Evolutionary conservation across 73 alveolate genomes (phyloP).

Genomic region (Tetrahymena elliotti): DNA sequence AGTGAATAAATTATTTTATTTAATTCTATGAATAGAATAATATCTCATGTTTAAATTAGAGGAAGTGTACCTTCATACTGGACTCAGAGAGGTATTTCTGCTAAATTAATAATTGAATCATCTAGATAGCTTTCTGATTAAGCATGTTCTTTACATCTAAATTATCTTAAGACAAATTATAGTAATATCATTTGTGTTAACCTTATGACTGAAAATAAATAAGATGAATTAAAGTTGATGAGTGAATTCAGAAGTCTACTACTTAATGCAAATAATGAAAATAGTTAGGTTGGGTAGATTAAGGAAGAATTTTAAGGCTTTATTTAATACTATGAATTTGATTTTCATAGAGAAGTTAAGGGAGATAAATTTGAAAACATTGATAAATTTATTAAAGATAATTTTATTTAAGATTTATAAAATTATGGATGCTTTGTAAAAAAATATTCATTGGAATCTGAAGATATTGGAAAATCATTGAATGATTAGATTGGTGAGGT

Average conservation of each 20-base stretch:
- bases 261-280: not conserved
- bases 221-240: slow-evolving; percentile 53
- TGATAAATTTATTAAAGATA: not conserved
- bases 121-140: slow-evolving; percentile 40
- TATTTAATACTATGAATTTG: slow-evolving; percentile 47
- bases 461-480: slow-evolving; percentile 20
- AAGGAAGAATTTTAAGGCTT: not conserved
- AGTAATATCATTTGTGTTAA: slow-evolving; percentile 42
- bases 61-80: slow-evolving; percentile 87
- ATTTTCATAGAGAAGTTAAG: slow-evolving; percentile 52
- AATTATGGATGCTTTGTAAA: slow-evolving; percentile 1
- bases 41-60: slow-evolving; percentile 62
- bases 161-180: slow-evolving; percentile 37
- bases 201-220: slow-evolving; percentile 39
- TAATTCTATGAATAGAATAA: slow-evolving; percentile 7
- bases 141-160: slow-evolving; percentile 56
- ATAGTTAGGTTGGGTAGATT: not conserved
- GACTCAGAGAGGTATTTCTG: slow-evolving; percentile 55
- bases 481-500: not conserved
- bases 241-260: slow-evolving; percentile 13
- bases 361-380: slow-evolving; percentile 36
- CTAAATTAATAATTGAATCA: slow-evolving; percentile 19
- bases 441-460: slow-evolving; percentile 8
- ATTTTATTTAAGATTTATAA: not conserved
- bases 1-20: slow-evolving; percentile 79